Evolutionary conservation across 2,329 filamentous ascomycete species (phyloP), one percentile per base, ranked within the genome.

Genomic region (Cladosporium sp.): DNA sequence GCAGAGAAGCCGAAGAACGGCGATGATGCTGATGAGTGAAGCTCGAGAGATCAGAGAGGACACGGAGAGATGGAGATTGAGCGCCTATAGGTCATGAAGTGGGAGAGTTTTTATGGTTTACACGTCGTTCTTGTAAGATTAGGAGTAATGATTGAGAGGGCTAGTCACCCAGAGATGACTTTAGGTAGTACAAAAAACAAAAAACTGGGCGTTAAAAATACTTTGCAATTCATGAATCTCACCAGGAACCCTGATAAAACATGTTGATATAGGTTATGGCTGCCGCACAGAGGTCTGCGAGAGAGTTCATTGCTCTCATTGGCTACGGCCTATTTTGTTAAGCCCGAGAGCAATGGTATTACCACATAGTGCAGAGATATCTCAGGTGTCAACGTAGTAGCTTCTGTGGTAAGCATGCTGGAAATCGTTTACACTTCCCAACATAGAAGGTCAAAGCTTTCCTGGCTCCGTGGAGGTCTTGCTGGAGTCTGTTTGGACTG

Each of bases 131-230:
- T 30, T 30, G 28, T 30, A 30, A 30, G 28, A 30, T 30, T 30
- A 30, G 28, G 6, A 30, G 4, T 30, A 6, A 30, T 30, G 54
- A 38, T 36, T 59, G 12, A 15, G 21, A 32, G 58, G 58, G 58
- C 41, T 60, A 30, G 58, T 60, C 58, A 60, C 58, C 58, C 58
- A 60, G 18, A 60, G 58, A 60, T 60, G 58, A 47, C 41, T 47
- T 4, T 36, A 14, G 34, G 4, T 36, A 36, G 34, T 36, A 34
- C 4, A 4, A 15, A 36, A 36, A 36, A 36, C 10, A 36, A 36
- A 36, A 36, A 36, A 4, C 4, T 36, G 34, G 34, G 34, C 34
- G 34, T 36, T 14, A 24, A 47, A 21, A 21, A 1, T 47, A 7
- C 2, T 6, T 3, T 15, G 1, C 8, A 8, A 11, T 47, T 4